These are phyloP conservation scores for Euphorbia lathyris DNA, from an alignment of 345 rosid species.

Conservation along the genomic window DNA sequence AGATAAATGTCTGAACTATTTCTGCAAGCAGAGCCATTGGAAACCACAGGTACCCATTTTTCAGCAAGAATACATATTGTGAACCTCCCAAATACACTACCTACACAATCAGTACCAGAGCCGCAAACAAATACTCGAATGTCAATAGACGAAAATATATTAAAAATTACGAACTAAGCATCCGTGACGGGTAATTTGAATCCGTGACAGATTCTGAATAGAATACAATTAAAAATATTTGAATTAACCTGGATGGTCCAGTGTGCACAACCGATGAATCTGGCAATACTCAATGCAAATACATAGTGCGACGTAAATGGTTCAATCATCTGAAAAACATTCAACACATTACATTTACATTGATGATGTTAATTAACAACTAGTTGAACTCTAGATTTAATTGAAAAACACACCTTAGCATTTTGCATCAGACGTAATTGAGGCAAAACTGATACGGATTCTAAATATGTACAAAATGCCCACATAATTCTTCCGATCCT, in stretches of 20 bases:
- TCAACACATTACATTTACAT: too few relatives aligned
- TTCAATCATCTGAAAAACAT: slow-evolving; percentile 62
- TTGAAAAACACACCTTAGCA: slow-evolving; percentile 66
- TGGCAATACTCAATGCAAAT: slow-evolving; percentile 69
- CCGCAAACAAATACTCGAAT: too few relatives aligned
- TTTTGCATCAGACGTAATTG: slow-evolving; percentile 89
- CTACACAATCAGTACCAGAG: too few relatives aligned
- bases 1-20: slow-evolving; percentile 74
- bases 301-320: slow-evolving; percentile 84
- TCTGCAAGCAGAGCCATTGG: slow-evolving; percentile 56
- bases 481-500: slow-evolving; percentile 38
- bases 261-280: slow-evolving; percentile 75
- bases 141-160: too few relatives aligned
- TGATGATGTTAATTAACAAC: too few relatives aligned
- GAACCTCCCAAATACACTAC: slow-evolving; percentile 53
- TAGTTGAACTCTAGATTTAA: too few relatives aligned
- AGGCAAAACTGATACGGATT: slow-evolving; percentile 78
- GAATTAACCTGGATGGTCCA: slow-evolving; percentile 64
- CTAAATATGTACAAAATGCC: slow-evolving; percentile 63
- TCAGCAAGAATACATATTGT: slow-evolving; percentile 40
- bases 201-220: too few relatives aligned
- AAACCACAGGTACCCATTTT: slow-evolving; percentile 66
- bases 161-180: too few relatives aligned
- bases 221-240: too few relatives aligned
- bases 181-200: too few relatives aligned